Conservation (phyloP, 2,329 filamentous ascomycete genomes). For the Penicillium sumatraense region DNA sequence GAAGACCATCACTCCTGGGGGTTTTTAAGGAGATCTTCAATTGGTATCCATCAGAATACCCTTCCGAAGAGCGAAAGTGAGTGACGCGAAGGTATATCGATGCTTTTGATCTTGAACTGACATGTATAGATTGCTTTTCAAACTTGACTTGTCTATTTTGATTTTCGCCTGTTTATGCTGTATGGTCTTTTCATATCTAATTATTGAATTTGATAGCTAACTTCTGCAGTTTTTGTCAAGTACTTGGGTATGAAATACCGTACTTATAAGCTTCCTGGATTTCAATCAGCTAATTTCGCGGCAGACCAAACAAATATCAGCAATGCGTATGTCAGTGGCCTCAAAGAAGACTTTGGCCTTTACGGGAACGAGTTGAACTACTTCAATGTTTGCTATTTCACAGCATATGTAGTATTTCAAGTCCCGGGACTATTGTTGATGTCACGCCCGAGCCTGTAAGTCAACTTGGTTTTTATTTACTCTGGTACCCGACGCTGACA, state of each 20-base stretch:
- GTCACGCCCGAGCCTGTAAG: constrained; percentile 34
- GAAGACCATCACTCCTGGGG: constrained; percentile 16
- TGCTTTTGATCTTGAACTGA: not conserved
- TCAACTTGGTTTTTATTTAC: not conserved
- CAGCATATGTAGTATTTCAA: constrained; percentile 38
- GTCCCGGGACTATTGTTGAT: constrained; percentile 35
- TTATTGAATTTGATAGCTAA: constrained; percentile 7
- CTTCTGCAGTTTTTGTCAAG: constrained; percentile 29
- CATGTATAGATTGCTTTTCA: constrained; percentile 31
- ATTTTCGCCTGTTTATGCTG: constrained; percentile 38
- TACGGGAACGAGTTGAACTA: constrained; percentile 38
- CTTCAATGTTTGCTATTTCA: constrained; percentile 37
- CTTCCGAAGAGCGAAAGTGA: constrained; percentile 34
- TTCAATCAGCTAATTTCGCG: not conserved
- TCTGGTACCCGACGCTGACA: not conserved
- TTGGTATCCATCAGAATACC: constrained; percentile 38
- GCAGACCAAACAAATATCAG: constrained; percentile 38
- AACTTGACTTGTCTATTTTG: constrained; percentile 37
- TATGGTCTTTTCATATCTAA: constrained; percentile 13
- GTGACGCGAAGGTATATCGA: not conserved
- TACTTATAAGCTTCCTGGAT: not conserved
- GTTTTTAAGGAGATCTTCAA: constrained; percentile 38
- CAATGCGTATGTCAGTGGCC: constrained; percentile 39
- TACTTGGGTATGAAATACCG: constrained; percentile 25
- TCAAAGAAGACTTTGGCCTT: constrained; percentile 37